These are phyloP conservation scores for Pleomassaria siparia DNA, from an alignment of 2,329 filamentous ascomycete genomes.

Conservation along the genomic window DNA sequence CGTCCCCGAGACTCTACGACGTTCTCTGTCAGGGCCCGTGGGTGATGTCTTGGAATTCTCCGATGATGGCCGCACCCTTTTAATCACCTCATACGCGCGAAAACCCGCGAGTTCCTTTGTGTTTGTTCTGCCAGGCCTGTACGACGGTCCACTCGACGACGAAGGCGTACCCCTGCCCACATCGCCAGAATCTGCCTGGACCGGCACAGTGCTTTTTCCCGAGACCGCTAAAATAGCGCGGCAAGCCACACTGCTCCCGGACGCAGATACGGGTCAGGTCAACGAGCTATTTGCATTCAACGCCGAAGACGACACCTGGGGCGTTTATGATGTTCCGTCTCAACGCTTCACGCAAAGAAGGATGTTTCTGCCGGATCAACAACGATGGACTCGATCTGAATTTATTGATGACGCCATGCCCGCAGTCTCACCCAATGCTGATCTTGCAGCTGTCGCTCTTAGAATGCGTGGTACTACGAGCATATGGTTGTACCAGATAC, in stretches of 20 bases:
- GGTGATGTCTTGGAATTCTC: slow-evolving; percentile 44
- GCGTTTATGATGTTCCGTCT: slow-evolving; percentile 43
- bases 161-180: slow-evolving; percentile 43
- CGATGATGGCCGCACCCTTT: slow-evolving; percentile 42
- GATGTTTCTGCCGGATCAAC: slow-evolving; percentile 42
- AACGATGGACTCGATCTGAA: slow-evolving; percentile 42
- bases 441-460: slow-evolving; percentile 42
- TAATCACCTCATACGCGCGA: slow-evolving; percentile 42
- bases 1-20: slow-evolving; percentile 45
- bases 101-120: slow-evolving; percentile 40
- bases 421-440: slow-evolving; percentile 41
- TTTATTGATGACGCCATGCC: slow-evolving; percentile 45
- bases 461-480: slow-evolving; percentile 42
- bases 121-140: slow-evolving; percentile 42
- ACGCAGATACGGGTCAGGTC: slow-evolving; percentile 40
- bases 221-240: slow-evolving; percentile 41
- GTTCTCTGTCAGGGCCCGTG: slow-evolving; percentile 39
- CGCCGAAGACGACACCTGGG: slow-evolving; percentile 43
- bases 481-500: slow-evolving; percentile 43
- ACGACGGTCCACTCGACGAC: slow-evolving; percentile 43
- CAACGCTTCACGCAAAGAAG: slow-evolving; percentile 43
- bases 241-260: slow-evolving; percentile 43
- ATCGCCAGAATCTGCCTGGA: slow-evolving; percentile 41
- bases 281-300: slow-evolving; percentile 47
- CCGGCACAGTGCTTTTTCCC: slow-evolving; percentile 44